Evolutionary conservation across 75 land plant genomes (phyloP).

Genomic region (Selaginella moellendorffii): DNA sequence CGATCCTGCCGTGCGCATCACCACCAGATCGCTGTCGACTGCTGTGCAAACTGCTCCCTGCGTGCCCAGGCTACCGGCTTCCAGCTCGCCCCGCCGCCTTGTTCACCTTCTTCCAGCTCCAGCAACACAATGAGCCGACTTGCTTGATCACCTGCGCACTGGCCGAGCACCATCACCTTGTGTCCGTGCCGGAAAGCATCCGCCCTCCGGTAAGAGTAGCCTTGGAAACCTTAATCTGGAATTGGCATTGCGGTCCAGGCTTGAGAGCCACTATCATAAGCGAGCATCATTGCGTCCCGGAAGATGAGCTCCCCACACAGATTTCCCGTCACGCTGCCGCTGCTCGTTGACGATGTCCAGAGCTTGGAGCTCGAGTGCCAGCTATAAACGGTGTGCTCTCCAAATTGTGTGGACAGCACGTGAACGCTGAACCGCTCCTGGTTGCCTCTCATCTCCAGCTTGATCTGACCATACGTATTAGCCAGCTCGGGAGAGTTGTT

Average conservation of each 20-base stretch:
- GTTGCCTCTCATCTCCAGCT: not conserved
- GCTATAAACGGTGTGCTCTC: not conserved
- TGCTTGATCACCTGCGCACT: not conserved
- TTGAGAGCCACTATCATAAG: not conserved
- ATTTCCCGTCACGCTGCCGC: not conserved
- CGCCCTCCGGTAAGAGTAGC: not conserved
- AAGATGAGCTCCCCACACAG: not conserved
- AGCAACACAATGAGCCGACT: not conserved
- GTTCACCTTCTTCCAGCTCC: not conserved
- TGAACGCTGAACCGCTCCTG: not conserved
- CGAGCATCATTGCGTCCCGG: not conserved
- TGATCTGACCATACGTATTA: not conserved
- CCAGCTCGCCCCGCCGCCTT: not conserved
- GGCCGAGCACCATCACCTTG: not conserved
- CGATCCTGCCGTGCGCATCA: not conserved
- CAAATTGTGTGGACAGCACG: not conserved
- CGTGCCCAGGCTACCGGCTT: not conserved
- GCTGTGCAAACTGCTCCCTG: not conserved
- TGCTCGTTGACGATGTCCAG: not conserved
- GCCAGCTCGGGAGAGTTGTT: not conserved
- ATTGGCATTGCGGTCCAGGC: not conserved
- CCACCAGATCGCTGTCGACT: not conserved
- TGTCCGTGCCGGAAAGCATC: not conserved
- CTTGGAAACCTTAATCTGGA: not conserved
- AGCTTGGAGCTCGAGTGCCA: not conserved